Evolutionary conservation across 192 early-diverging fungal species (phyloP).

Genomic region (Coemansia umbellata): DNA sequence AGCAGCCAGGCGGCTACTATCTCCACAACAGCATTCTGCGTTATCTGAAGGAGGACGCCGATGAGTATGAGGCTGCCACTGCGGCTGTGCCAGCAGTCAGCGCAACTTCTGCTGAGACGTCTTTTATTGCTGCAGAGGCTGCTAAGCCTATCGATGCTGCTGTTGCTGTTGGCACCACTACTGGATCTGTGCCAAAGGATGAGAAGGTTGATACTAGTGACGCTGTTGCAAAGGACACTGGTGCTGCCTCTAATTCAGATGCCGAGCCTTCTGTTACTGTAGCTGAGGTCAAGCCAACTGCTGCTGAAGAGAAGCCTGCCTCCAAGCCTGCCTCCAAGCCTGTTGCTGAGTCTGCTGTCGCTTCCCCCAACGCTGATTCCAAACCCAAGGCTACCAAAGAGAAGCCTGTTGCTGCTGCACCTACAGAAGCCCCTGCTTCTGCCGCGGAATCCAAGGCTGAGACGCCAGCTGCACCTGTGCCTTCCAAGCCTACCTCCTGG

Average conservation of each 20-base stretch:
- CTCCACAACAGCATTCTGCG: conserved; percentile 94
- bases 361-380: conserved; percentile 20
- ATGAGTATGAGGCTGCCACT: conserved; percentile 48
- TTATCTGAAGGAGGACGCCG: conserved; percentile 86
- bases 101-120: conserved; percentile 1
- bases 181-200: conserved; percentile 36
- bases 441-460: conserved; percentile 15
- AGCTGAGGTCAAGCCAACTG: conserved; percentile 25
- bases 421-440: neutral
- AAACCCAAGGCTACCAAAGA: conserved; percentile 44
- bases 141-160: conserved; percentile 12
- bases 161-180: too few relatives aligned
- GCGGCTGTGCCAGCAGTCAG: conserved; percentile 4
- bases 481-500: conserved; percentile 73
- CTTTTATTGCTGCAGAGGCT: conserved; percentile 12
- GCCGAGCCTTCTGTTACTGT: conserved; percentile 12
- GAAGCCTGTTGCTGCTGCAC: conserved; percentile 26
- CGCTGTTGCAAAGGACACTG: conserved; percentile 17
- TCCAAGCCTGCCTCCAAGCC: conserved; percentile 23
- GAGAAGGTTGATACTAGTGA: conserved; percentile 35
- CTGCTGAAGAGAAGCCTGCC: conserved; percentile 2
- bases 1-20: conserved; percentile 88
- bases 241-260: conserved; percentile 14
- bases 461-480: conserved; percentile 21
- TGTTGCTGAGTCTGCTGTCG: conserved; percentile 3